Conservation (phyloP, 2,329 filamentous ascomycete genomes). For the Lithohypha guttulata region DNA sequence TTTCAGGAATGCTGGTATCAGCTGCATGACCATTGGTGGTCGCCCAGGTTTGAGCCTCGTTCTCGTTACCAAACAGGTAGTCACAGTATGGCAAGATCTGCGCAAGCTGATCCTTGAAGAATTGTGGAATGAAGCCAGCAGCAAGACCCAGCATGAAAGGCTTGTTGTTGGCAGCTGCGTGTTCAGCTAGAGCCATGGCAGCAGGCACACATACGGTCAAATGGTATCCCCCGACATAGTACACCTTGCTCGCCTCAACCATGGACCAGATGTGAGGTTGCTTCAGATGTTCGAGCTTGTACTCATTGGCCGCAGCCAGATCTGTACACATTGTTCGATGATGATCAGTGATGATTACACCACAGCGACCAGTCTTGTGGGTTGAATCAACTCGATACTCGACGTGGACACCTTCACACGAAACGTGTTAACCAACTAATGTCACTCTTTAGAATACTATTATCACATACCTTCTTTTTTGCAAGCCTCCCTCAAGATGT, state of each 20-base stretch:
- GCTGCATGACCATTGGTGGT: constrained; percentile 66
- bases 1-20: constrained; percentile 47
- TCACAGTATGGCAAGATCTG: constrained; percentile 86
- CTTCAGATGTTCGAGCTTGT: constrained; percentile 89
- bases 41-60: constrained; percentile 80
- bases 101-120: constrained; percentile 95
- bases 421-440: constrained; percentile 6
- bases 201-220: constrained; percentile 90
- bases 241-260: constrained; percentile 76
- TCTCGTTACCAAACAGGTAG: constrained; percentile 95
- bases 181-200: constrained; percentile 77
- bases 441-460: background rate
- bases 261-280: constrained; percentile 82
- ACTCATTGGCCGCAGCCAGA: constrained; percentile 91
- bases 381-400: constrained; percentile 87
- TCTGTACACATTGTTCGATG: constrained; percentile 92
- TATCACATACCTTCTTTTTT: constrained; percentile 66
- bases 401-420: constrained; percentile 44
- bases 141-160: constrained; percentile 81
- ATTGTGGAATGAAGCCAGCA: constrained; percentile 89
- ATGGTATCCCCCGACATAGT: constrained; percentile 94
- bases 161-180: constrained; percentile 84
- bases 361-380: constrained; percentile 82
- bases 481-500: constrained; percentile 76
- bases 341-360: constrained; percentile 92